Conservation (phyloP, 2,329 filamentous ascomycete species). For the Fusarium napiforme region DNA sequence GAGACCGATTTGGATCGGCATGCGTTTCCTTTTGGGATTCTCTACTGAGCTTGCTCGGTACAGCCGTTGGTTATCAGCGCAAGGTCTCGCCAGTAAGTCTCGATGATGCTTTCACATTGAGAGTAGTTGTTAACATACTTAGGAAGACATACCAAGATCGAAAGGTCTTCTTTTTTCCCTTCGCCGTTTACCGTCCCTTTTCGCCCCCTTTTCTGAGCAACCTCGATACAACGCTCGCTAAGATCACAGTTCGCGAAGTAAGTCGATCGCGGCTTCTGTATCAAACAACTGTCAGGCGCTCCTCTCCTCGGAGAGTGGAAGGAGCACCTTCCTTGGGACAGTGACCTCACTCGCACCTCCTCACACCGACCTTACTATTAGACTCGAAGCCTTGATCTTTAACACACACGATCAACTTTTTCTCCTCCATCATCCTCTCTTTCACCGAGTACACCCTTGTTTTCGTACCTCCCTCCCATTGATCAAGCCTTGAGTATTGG, state of each 20-base stretch:
- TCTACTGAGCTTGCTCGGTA: not conserved
- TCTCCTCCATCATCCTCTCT: slow-evolving; percentile 16
- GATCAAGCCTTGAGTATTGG: accelerated
- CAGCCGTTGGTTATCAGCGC: not conserved
- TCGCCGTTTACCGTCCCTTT: not conserved
- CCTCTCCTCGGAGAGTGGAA: not conserved
- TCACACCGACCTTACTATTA: not conserved
- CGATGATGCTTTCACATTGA: not conserved
- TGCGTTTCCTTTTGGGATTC: not conserved
- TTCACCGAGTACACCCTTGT: slow-evolving; percentile 1
- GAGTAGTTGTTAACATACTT: not conserved
- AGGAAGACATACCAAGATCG: not conserved
- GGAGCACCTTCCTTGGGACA: slow-evolving; percentile 11
- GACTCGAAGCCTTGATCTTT: too few relatives aligned
- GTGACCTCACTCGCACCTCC: not conserved
- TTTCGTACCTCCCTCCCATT: not conserved
- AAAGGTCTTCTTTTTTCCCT: too few relatives aligned
- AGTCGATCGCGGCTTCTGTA: not conserved
- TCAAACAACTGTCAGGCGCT: not conserved
- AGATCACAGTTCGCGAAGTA: not conserved
- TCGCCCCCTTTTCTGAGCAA: not conserved
- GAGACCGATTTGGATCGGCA: not conserved
- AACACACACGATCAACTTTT: not conserved
- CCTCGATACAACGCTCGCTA: not conserved
- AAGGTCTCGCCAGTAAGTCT: not conserved